Percentiles rank a stretch among this genome's conserved stretches.
Conservation (phyloP, 2,329 filamentous ascomycete genomes). For the Botrytis fragariae region DNA sequence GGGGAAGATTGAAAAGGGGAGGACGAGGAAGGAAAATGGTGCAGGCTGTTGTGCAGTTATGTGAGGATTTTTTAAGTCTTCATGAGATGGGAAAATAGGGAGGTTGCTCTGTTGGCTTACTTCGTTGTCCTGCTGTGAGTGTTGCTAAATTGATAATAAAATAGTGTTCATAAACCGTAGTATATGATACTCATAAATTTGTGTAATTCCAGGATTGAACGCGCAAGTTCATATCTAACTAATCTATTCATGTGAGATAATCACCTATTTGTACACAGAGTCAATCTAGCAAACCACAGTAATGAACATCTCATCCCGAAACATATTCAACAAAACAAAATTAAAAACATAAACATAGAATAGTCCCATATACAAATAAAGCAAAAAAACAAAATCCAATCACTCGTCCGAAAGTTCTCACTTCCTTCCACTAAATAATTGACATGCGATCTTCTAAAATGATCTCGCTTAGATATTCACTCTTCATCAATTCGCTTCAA, state of each 20-base stretch:
- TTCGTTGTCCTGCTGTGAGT: neutral
- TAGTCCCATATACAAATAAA: neutral
- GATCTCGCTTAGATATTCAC: neutral
- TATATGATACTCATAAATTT: neutral
- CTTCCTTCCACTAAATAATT: neutral
- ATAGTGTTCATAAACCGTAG: neutral
- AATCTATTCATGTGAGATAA: neutral
- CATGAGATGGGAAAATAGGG: neutral
- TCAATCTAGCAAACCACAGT: no score
- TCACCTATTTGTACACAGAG: no score
- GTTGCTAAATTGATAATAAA: neutral
- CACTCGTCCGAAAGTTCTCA: neutral
- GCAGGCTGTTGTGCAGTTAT: neutral
- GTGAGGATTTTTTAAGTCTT: neutral
- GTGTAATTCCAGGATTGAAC: neutral
- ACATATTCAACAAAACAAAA: neutral
- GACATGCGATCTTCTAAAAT: neutral
- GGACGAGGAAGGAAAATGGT: neutral
- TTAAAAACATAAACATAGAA: neutral
- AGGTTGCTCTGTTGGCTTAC: neutral
- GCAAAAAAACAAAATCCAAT: neutral
- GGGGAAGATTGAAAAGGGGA: neutral
- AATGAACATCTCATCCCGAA: neutral
- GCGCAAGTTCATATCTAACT: rapidly evolving
- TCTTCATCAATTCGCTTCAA: neutral